Conservation (phyloP, 306 rosid genomes). For the Acacia confusa region DNA sequence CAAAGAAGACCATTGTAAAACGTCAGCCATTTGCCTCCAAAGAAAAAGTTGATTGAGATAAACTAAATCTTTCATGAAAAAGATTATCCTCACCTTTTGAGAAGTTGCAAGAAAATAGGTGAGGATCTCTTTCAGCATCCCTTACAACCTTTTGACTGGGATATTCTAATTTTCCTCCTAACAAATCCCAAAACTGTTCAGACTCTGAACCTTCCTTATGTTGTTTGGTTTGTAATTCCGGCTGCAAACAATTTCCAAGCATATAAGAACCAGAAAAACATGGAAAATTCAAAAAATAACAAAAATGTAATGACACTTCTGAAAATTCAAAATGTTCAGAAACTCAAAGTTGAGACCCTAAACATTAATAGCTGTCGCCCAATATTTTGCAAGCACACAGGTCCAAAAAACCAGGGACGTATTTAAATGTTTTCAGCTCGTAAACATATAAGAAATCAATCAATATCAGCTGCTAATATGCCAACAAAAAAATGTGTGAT, state of each 20-base stretch:
- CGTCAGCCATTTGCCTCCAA: slow-evolving; percentile 39
- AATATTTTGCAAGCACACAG: neutral
- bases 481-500: neutral
- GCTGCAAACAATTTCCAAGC: slow-evolving; percentile 66
- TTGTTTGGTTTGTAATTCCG: slow-evolving; percentile 72
- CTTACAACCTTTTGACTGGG: slow-evolving; percentile 76
- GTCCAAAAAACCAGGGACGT: slow-evolving; percentile 21
- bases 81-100: slow-evolving; percentile 55
- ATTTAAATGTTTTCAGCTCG: slow-evolving; percentile 19
- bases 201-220: slow-evolving; percentile 87
- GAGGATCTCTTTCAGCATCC: slow-evolving; percentile 76
- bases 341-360: neutral
- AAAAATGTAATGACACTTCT: neutral
- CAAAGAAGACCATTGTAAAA: slow-evolving; percentile 37
- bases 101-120: slow-evolving; percentile 75
- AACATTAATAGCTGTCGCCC: neutral
- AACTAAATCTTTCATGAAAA: slow-evolving; percentile 27
- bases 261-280: slow-evolving; percentile 33
- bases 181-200: slow-evolving; percentile 89
- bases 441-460: neutral
- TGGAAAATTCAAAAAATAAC: slow-evolving; percentile 1
- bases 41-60: slow-evolving; percentile 26
- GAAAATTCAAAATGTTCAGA: neutral
- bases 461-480: slow-evolving; percentile 29
- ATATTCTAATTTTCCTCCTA: slow-evolving; percentile 83